Conservation (phyloP, 164 flowering plant species). For the Tetracentron sinense region DNA sequence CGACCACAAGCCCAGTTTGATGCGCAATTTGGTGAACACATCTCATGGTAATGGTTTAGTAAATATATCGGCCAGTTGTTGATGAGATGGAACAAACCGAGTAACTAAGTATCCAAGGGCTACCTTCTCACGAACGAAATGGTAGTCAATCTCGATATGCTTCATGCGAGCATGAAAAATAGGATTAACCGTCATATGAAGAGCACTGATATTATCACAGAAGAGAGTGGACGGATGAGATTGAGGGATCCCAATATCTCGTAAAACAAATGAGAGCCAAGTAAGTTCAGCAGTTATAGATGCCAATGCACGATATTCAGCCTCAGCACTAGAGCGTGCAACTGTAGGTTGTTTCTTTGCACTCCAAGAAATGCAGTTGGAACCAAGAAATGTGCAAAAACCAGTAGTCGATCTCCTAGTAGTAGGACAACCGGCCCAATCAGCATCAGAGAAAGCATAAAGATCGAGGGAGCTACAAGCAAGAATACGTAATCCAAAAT, state of each 20-base stretch:
- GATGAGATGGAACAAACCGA: background rate
- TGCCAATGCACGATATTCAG: too few species aligned
- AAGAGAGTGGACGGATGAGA: background rate
- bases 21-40: background rate
- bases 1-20: background rate
- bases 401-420: background rate
- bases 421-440: background rate
- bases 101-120: too few species aligned
- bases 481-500: background rate
- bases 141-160: too few species aligned
- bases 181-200: background rate
- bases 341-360: background rate
- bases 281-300: too few species aligned
- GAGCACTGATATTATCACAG: background rate
- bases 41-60: background rate
- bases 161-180: too few species aligned
- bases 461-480: background rate
- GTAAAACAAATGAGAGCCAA: background rate
- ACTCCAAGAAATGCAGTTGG: background rate
- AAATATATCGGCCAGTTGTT: background rate
- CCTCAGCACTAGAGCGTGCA: too few species aligned
- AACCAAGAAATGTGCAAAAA: background rate
- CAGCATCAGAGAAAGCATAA: too few species aligned
- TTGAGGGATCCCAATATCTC: background rate
- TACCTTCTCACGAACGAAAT: too few species aligned